These are phyloP conservation scores for Trifolium subterraneum DNA, from an alignment of 306 rosid species.

Conservation along the genomic window DNA sequence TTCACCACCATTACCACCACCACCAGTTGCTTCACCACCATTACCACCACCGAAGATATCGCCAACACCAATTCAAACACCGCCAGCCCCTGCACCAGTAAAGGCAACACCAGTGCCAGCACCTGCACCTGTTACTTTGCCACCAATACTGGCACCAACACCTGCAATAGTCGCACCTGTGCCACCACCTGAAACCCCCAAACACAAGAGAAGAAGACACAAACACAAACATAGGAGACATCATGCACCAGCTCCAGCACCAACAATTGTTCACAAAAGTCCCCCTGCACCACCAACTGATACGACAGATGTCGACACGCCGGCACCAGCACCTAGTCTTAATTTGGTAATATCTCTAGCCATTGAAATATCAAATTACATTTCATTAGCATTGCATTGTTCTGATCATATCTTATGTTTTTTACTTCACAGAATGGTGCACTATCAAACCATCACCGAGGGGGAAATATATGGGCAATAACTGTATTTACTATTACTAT, in stretches of 20 bases:
- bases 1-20: neutral
- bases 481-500: constrained; percentile 57
- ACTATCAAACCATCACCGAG: constrained; percentile 50
- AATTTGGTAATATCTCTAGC: constrained; percentile 59
- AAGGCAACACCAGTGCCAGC: constrained; percentile 58
- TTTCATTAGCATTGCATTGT: constrained; percentile 16
- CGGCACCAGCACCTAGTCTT: constrained; percentile 87
- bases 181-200: constrained; percentile 59
- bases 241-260: constrained; percentile 80
- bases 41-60: too few relatives aligned
- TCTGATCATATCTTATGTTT: constrained; percentile 27
- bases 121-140: constrained; percentile 59
- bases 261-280: constrained; percentile 55
- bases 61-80: constrained; percentile 67
- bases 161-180: constrained; percentile 49
- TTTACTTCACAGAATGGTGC: constrained; percentile 66
- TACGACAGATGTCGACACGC: constrained; percentile 61
- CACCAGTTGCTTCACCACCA: too few relatives aligned
- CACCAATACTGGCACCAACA: constrained; percentile 61
- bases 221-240: constrained; percentile 67
- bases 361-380: constrained; percentile 13
- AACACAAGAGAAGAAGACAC: constrained; percentile 65
- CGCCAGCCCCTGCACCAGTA: constrained; percentile 69
- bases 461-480: constrained; percentile 54
- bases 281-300: constrained; percentile 92